phyloP scores from a whole-genome alignment of 352 stramenopile genomes.

The Peronospora farinosa region DNA sequence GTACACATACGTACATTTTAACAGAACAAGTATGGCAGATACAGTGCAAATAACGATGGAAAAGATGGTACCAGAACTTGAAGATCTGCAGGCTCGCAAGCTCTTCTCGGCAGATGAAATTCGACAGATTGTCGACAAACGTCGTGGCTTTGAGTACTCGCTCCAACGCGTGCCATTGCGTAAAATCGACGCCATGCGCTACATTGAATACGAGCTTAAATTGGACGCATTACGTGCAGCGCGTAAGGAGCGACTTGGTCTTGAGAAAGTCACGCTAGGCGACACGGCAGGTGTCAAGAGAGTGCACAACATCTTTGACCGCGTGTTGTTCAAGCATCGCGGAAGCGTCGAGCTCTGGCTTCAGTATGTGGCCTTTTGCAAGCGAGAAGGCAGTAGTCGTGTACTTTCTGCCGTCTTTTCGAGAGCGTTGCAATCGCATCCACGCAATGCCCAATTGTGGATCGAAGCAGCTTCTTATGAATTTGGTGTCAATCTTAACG shows the following conservation, averaged over 20 bases:
- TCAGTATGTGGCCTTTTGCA: slow-evolving; percentile 87
- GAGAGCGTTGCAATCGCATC: slow-evolving; percentile 80
- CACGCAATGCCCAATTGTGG: slow-evolving; percentile 81
- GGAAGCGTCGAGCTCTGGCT: slow-evolving; percentile 88
- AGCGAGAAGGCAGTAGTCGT: slow-evolving; percentile 58
- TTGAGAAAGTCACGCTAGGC: slow-evolving; percentile 65
- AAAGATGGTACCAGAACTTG: slow-evolving; percentile 91
- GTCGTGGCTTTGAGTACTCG: slow-evolving; percentile 90
- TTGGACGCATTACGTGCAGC: slow-evolving; percentile 83
- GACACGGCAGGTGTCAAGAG: slow-evolving; percentile 65
- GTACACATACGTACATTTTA: neutral
- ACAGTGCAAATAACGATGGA: slow-evolving; percentile 91
- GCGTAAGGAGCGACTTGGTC: slow-evolving; percentile 66
- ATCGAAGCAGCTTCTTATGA: slow-evolving; percentile 89
- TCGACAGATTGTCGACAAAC: slow-evolving; percentile 84
- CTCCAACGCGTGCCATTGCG: slow-evolving; percentile 83
- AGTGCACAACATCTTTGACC: slow-evolving; percentile 85
- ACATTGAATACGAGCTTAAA: slow-evolving; percentile 92
- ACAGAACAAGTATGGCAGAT: slow-evolving; percentile 75
- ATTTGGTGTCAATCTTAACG: slow-evolving; percentile 80
- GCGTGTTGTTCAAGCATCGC: slow-evolving; percentile 81
- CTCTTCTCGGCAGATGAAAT: slow-evolving; percentile 87
- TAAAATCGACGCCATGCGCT: slow-evolving; percentile 89
- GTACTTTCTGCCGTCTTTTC: slow-evolving; percentile 79
- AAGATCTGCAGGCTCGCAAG: slow-evolving; percentile 85